phyloP scores from a whole-genome alignment of 345 rosid genomes.

The Eucalyptus pumila region DNA sequence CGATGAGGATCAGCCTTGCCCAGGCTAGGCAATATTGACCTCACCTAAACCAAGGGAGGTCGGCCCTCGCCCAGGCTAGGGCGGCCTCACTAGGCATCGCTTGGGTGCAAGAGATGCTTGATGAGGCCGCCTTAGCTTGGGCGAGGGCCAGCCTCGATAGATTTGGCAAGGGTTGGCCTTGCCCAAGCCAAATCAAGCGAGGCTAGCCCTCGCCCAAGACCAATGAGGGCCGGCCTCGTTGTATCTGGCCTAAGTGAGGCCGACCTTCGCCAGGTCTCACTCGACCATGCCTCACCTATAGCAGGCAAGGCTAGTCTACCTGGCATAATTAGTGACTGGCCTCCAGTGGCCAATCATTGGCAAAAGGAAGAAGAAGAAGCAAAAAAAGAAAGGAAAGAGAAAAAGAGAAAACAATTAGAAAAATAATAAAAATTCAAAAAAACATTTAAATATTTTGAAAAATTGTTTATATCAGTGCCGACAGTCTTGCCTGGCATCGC shows the following conservation, averaged over 20 bases:
- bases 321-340: accelerated
- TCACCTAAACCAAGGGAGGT: no score
- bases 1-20: no score
- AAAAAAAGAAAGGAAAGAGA: accelerated
- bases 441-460: accelerated
- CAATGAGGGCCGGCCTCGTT: accelerated
- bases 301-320: accelerated
- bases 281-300: accelerated
- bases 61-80: accelerated
- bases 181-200: accelerated
- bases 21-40: accelerated
- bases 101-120: accelerated
- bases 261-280: accelerated
- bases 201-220: no score
- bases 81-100: accelerated
- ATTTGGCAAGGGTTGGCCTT: accelerated
- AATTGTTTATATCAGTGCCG: accelerated
- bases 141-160: accelerated
- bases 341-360: accelerated
- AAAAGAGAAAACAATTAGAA: no score
- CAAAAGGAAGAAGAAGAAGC: no score
- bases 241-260: accelerated
- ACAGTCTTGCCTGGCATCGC: accelerated
- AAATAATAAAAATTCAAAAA: accelerated
- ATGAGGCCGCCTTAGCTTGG: accelerated